phyloP scores from a whole-genome alignment of 2,329 filamentous ascomycete species.

The Venturia carpophila region DNA sequence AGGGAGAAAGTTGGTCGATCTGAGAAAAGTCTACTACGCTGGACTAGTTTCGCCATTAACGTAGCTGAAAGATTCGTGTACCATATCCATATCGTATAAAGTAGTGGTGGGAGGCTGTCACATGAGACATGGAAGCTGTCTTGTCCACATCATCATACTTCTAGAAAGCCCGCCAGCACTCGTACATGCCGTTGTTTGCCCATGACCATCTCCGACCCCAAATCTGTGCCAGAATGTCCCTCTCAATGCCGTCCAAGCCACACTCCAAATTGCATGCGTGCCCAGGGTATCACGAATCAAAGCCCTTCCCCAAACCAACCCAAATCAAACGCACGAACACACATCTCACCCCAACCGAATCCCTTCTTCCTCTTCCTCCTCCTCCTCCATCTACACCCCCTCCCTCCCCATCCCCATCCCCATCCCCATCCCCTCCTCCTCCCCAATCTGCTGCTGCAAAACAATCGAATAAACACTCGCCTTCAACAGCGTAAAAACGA shows the following conservation, averaged over 20 bases:
- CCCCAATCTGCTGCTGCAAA: conserved; percentile 89
- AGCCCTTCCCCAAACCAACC: not conserved
- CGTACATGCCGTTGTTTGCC: not conserved
- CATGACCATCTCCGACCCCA: not conserved
- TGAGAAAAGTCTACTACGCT: conserved; percentile 94
- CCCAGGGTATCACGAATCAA: conserved; percentile 14
- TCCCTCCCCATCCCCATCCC: conserved; percentile 36
- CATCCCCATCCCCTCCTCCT: conserved; percentile 58
- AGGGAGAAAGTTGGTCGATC: conserved; percentile 93
- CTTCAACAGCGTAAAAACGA: conserved; percentile 93
- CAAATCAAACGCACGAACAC: not conserved
- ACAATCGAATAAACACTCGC: conserved; percentile 98
- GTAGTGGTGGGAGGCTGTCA: not conserved
- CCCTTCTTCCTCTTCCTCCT: not conserved
- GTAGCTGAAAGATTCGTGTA: not conserved
- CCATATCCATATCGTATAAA: not conserved
- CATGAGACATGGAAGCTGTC: too few relatives aligned
- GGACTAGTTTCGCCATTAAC: conserved; percentile 35
- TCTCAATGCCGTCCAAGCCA: not conserved
- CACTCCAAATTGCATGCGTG: not conserved
- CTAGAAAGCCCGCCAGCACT: too few relatives aligned
- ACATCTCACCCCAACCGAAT: too few relatives aligned
- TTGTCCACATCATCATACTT: too few relatives aligned
- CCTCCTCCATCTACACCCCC: not conserved
- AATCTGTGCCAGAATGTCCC: not conserved